Evolutionary conservation across 371 early-diverging fungal species (phyloP), one percentile per base, ranked within the genome.

Genomic region (Massospora cicadina): DNA sequence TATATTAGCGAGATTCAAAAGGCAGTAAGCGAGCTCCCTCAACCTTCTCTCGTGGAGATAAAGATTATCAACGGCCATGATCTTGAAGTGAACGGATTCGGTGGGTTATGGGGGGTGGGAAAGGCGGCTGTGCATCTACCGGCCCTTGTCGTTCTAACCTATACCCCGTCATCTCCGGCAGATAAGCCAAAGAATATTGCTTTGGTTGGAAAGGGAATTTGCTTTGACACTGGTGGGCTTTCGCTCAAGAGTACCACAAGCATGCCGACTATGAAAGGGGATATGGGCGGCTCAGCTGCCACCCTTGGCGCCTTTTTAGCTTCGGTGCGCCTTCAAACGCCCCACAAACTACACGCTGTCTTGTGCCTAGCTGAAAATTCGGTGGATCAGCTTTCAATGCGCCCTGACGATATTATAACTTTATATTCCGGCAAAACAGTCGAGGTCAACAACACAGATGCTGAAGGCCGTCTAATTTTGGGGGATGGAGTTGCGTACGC

Each of bases 121-220:
- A 60, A 60, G 31, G 60, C 60, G 27, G 60, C 60, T 23, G 60
- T 60, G 21, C 26, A 60, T 31, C 23, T 60, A 60, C 60, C 60
- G 21, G 60, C 60, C 3, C 31, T 60, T 2, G 60, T 31, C 31
- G 32, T 60, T 32, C 23, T 60, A 7, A 60, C 31, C 60, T 60
- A 12, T 26, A 30, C 26, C 7, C 60, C 60, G 17, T 7, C 25
- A 7, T 17, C 10, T 3, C 27, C 60, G 17, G 7, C 28, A n/a
- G 57, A n/a, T 57, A 27, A 57, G 25, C 26, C 57, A 5, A 60
- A 60, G 31, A 60, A 21, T 21, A 60, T 60, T 21, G 64, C 56
- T 21, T 53, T 67, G 64, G 67, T 67, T 3, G 67, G 67, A 12
- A 63, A 67, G 54, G 64, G 67, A 27, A 66, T 66, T 29, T 60